phyloP scores from a whole-genome alignment of 176 grass and related monocot genomes.

The Paspalum vaginatum region DNA sequence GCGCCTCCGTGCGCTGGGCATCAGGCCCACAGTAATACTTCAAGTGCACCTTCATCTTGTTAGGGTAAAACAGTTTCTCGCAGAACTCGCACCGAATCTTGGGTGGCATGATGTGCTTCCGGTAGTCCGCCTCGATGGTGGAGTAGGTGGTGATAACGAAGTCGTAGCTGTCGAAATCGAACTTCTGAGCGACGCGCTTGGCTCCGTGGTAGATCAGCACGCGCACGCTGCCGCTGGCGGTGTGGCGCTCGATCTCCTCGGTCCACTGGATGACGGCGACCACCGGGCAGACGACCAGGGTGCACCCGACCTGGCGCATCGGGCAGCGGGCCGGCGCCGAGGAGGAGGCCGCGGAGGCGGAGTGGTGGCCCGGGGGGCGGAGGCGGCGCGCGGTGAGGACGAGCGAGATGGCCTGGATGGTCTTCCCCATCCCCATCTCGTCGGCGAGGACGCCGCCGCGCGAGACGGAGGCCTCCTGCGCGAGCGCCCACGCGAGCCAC shows the following conservation, averaged over 20 bases:
- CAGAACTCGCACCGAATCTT: slow-evolving; percentile 76
- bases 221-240: slow-evolving; percentile 51
- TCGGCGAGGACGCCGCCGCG: slow-evolving; percentile 87
- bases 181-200: slow-evolving; percentile 29
- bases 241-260: slow-evolving; percentile 79
- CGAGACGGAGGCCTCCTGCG: slow-evolving; percentile 62
- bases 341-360: background rate
- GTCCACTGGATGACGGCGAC: slow-evolving; percentile 93
- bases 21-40: slow-evolving; percentile 81
- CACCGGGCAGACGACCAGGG: slow-evolving; percentile 80
- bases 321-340: background rate
- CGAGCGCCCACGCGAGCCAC: slow-evolving; percentile 89
- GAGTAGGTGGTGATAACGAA: slow-evolving; percentile 91
- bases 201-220: slow-evolving; percentile 70
- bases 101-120: slow-evolving; percentile 80
- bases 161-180: slow-evolving; percentile 66
- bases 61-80: slow-evolving; percentile 45
- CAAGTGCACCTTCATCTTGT: slow-evolving; percentile 56
- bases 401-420: slow-evolving; percentile 94
- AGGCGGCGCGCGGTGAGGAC: slow-evolving; percentile 69
- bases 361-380: background rate
- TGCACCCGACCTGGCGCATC: slow-evolving; percentile 43
- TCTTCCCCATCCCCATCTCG: slow-evolving; percentile 99
- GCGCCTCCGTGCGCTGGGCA: slow-evolving; percentile 77
- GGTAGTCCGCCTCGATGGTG: slow-evolving; percentile 82